Evolutionary conservation across 2,329 filamentous ascomycete genomes (phyloP).

Genomic region (Talaromyces marneffei): DNA sequence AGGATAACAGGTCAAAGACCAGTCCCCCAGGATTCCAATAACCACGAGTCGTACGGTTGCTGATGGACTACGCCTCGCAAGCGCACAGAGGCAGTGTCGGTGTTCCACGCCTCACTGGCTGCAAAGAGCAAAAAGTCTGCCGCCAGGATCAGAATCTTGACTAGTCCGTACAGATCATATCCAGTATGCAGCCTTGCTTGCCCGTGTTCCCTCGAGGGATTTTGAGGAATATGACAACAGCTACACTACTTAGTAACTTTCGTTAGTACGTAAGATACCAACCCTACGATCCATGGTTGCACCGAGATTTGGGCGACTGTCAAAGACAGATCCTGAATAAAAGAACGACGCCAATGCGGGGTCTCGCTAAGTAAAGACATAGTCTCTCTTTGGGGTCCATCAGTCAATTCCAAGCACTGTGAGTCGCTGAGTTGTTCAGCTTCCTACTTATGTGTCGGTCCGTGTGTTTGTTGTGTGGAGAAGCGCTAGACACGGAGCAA

Average conservation of each 20-base stretch:
- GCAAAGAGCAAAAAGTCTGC: neutral
- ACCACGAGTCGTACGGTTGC: neutral
- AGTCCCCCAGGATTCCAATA: neutral
- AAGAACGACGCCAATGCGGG: neutral
- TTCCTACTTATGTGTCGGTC: neutral
- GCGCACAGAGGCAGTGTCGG: neutral
- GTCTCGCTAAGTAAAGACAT: neutral
- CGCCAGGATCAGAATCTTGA: neutral
- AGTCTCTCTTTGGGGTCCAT: neutral
- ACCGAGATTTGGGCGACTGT: neutral
- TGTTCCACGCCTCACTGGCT: neutral
- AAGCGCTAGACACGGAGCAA: neutral
- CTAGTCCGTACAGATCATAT: neutral
- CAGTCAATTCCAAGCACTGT: neutral
- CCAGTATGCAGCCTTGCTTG: neutral
- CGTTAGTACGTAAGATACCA: neutral
- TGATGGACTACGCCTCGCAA: neutral
- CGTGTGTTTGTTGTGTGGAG: neutral
- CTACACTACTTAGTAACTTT: neutral
- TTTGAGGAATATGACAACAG: slow-evolving; percentile 1
- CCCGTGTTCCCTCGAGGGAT: neutral
- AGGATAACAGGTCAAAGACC: neutral
- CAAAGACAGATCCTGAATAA: neutral
- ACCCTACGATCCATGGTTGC: neutral
- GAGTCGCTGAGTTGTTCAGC: neutral